Evolutionary conservation across 192 early-diverging fungal genomes (phyloP).

Genomic region (Obelidium mucronatum): DNA sequence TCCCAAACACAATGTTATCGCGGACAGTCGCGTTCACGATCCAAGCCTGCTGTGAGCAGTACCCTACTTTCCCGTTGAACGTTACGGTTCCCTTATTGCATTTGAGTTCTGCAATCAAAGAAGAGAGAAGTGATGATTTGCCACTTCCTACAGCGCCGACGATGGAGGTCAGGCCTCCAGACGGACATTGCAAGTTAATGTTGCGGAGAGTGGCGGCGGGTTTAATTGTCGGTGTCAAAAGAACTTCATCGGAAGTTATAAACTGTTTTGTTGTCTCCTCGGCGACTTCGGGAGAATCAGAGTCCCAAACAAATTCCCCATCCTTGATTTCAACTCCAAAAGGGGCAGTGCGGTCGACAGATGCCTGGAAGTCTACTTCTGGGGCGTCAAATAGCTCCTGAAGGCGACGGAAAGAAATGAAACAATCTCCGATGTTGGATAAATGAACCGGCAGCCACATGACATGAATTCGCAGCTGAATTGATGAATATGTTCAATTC

Average conservation of each 20-base stretch:
- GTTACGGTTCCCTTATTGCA: constrained; percentile 59
- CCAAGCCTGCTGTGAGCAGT: constrained; percentile 49
- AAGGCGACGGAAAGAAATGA: constrained; percentile 54
- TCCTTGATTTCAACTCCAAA: constrained; percentile 64
- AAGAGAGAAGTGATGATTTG: constrained; percentile 81
- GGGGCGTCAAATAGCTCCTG: constrained; percentile 59
- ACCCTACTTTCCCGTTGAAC: constrained; percentile 3
- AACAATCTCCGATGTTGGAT: constrained; percentile 50
- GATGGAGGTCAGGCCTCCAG: constrained; percentile 72
- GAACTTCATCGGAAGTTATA: neutral
- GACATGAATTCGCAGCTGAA: constrained; percentile 51
- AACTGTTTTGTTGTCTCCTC: neutral
- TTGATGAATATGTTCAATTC: neutral
- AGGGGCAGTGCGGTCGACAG: constrained; percentile 46
- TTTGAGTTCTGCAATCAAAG: constrained; percentile 83
- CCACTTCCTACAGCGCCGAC: constrained; percentile 84
- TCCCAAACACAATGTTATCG: constrained; percentile 53
- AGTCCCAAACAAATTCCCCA: constrained; percentile 72
- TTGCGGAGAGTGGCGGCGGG: constrained; percentile 31
- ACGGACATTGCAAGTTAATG: constrained; percentile 54
- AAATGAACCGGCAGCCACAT: constrained; percentile 60
- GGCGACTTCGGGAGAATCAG: neutral
- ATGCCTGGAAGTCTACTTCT: constrained; percentile 66
- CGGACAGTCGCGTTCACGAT: constrained; percentile 62
- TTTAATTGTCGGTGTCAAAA: neutral